Conservation (phyloP, 331 rosid genomes). For the Stylosanthes scabra region DNA sequence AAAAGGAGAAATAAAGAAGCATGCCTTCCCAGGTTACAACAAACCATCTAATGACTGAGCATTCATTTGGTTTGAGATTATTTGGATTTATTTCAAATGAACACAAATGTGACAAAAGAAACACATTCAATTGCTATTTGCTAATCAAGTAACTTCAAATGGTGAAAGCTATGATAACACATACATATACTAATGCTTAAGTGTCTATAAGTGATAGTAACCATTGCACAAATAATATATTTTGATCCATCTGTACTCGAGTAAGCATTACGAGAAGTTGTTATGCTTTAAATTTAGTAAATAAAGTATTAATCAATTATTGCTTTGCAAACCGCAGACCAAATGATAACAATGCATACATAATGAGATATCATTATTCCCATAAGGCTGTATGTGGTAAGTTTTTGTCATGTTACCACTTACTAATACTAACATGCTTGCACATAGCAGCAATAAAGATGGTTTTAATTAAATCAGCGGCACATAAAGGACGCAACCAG, state of each 20-base stretch:
- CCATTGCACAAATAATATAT: neutral
- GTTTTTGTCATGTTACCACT: neutral
- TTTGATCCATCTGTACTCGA: constrained; percentile 2
- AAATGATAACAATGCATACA: neutral
- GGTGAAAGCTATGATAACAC: neutral
- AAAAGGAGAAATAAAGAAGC: too few species aligned
- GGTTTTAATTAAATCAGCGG: constrained; percentile 24
- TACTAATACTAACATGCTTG: neutral
- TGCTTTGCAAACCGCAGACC: neutral
- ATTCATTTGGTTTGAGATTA: neutral
- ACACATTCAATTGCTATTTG: constrained; percentile 10
- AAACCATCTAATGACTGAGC: too few species aligned
- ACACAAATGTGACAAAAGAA: too few species aligned
- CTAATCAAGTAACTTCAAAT: neutral
- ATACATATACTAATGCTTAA: neutral
- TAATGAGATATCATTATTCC: neutral
- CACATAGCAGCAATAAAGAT: neutral
- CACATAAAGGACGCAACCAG: neutral
- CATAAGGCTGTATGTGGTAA: neutral
- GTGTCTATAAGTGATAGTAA: neutral
- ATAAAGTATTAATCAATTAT: neutral
- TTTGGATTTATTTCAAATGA: neutral
- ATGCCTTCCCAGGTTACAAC: too few species aligned
- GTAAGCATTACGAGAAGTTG: neutral
- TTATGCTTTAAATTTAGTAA: neutral